Base-by-base conservation (phyloP, 768 basidiomycete genomes). In the Leccinum barrowsii region DNA sequence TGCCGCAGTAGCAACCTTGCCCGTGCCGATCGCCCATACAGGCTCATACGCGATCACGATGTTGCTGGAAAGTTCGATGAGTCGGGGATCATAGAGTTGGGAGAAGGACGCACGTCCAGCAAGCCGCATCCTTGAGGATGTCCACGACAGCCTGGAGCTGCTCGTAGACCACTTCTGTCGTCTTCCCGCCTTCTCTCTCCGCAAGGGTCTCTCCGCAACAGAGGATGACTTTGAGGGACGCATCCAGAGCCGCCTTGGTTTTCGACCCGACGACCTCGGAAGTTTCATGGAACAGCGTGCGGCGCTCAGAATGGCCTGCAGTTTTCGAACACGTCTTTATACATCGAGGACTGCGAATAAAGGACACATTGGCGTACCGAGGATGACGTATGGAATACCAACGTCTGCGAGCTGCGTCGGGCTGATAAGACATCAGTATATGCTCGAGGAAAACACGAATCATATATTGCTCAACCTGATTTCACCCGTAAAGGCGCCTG, bases 21-120 rank as follows among this genome's bases (percentile, higher is more conserved):
- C 96, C 12, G 96, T 98, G 48, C 97, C 97, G 73, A 98, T 98
- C 34, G 97, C 96, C 96, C 97, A 98, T 17, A 98, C 92, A 46
- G 94, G 92, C 74, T 96, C 93, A 74, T 95, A 99, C 19, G 97
- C 97, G 67, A 99, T 82, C 58, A 99, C 96, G 68, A 98, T 80
- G 62, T 90, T 85, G 68, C 94, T 95, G 61, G 6, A 57, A 50
- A 26, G 10, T 21, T 21, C 13, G 40, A n/a, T 21, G 37, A 30
- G 26, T 19, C 1, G 12, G 24, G 26, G 56, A 22, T 22, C 24
- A 12, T 28, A 35, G 21, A 4, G 7, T 55, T 3, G 34, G n/a
- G 11, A 40, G 5, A 34, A 10, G 42, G 42, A 66, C 85, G 61
- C 59, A 94, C 94, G 82, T 84, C 95, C 96, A 99, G 68, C 92